Percentiles rank a stretch among this genome's conserved stretches.
phyloP scores from a whole-genome alignment of 2,329 filamentous ascomycete species.

The Trichoderma sp. region DNA sequence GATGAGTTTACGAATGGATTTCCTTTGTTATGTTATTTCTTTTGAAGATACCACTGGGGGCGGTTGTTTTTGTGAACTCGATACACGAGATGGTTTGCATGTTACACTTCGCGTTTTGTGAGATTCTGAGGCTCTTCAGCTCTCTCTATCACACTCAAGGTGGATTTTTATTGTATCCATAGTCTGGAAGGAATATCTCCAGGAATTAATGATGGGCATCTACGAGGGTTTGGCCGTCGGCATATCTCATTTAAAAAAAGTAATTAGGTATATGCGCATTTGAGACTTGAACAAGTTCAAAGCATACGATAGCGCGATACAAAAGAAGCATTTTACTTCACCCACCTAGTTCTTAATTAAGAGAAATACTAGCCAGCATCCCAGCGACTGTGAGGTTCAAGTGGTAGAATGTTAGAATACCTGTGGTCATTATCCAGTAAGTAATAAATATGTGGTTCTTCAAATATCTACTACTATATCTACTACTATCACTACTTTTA shows the following conservation, averaged over 20 bases:
- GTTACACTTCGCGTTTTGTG: conserved; percentile 32
- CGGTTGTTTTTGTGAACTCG: conserved; percentile 28
- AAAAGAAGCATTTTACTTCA: background rate
- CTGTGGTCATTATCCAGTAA: too few relatives aligned
- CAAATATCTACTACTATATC: too few relatives aligned
- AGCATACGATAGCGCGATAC: background rate
- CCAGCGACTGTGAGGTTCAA: too few relatives aligned
- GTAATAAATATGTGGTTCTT: too few relatives aligned
- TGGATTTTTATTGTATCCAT: background rate
- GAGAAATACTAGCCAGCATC: background rate
- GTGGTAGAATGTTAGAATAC: too few relatives aligned
- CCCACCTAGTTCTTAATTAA: background rate
- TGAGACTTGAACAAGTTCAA: background rate
- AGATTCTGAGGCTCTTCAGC: conserved; percentile 18
- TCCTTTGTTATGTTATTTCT: conserved; percentile 25
- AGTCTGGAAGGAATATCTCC: background rate
- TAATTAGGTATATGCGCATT: background rate
- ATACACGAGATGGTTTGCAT: conserved; percentile 27
- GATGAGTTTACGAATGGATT: conserved; percentile 7
- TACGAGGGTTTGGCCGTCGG: background rate
- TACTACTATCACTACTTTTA: too few relatives aligned
- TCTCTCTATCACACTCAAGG: background rate
- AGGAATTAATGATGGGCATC: background rate
- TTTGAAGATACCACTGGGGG: conserved; percentile 34
- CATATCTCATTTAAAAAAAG: background rate